Conservation (phyloP, 1,284 basidiomycete genomes). For the Exobasidium rhododendri region DNA sequence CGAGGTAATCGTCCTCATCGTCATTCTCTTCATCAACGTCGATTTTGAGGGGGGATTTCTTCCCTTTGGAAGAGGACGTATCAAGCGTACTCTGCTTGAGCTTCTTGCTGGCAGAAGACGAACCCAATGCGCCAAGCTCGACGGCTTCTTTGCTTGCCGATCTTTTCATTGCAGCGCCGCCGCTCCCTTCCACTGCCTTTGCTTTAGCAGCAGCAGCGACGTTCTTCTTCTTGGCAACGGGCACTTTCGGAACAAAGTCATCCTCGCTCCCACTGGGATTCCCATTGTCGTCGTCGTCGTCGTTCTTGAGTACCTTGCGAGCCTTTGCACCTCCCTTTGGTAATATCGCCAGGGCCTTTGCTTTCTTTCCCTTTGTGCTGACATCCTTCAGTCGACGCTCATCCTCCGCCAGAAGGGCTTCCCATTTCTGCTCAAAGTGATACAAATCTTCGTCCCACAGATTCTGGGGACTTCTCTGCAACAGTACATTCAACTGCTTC, state of each 20-base stretch:
- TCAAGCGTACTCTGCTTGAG: not conserved
- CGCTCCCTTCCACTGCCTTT: not conserved
- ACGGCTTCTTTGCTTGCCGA: not conserved
- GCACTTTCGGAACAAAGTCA: conserved; percentile 29
- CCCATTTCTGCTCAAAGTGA: conserved; percentile 77
- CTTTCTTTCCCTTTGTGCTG: conserved; percentile 62
- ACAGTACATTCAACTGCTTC: conserved; percentile 71
- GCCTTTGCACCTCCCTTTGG: conserved; percentile 58
- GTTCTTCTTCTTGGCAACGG: conserved; percentile 22
- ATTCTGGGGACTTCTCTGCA: conserved; percentile 74
- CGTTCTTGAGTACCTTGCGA: conserved; percentile 60
- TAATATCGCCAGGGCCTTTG: conserved; percentile 59
- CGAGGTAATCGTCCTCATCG: conserved; percentile 8
- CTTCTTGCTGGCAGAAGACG: conserved; percentile 8
- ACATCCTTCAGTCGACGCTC: conserved; percentile 65
- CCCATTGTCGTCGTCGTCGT: conserved; percentile 54
- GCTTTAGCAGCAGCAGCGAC: conserved; percentile 11
- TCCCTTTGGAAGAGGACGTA: not conserved
- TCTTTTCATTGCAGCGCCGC: not conserved
- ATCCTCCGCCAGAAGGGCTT: conserved; percentile 60
- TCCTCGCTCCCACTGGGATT: conserved; percentile 24
- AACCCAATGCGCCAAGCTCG: not conserved
- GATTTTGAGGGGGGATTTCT: not conserved
- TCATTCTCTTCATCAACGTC: conserved; percentile 1
- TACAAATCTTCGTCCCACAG: conserved; percentile 91